Evolutionary conservation across 768 basidiomycete species (phyloP), one percentile per base, ranked within the genome.

Genomic region (Termitomyces sp.): DNA sequence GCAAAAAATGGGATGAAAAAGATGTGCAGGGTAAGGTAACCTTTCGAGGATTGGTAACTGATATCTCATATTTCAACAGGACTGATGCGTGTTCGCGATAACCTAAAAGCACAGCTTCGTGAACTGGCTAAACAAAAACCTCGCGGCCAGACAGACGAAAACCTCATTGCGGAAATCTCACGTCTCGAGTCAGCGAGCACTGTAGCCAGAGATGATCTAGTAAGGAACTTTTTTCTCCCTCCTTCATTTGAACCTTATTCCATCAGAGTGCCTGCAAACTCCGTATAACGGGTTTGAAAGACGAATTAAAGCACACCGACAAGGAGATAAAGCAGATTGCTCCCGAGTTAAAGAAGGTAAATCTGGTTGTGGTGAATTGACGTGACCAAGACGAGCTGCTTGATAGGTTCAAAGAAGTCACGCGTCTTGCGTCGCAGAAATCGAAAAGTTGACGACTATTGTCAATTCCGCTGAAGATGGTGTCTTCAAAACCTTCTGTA

Each of bases 1-100:
- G 79, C 41, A 90, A 91, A 74, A 94, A 92, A 67, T 98, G 94
- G 88, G 92, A 96, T 58, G 96, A 98, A 69, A 90, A 89, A 64
- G 94, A 97, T 63, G 82, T 98, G 4, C 86, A 92, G 71, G 90
- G 94, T 92, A 61, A 43, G 27, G 10, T 52, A 44, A 52, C 47
- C 46, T 16, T 2, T 47, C 34, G 14, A 20, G 41, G 46, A 29
- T 20, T 24, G 48, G 13, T 27, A 2, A 13, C 20, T 26, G n/a
- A n/a, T 20, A 53, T 16, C n/a, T 58, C 7, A 53, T 54, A 4
- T 52, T 18, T 52, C 16, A 24, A 8, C 52, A 82, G 80, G 76
- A 26, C 68, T 77, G 31, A 71, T 66, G 27, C 86, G 89, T 42
- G 78, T 79, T 39, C 83, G 89, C 46, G 91, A 94, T 61, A 79